Evolutionary conservation across 179 eudicot genomes (phyloP).

Genomic region (Patellifolia procumbens): DNA sequence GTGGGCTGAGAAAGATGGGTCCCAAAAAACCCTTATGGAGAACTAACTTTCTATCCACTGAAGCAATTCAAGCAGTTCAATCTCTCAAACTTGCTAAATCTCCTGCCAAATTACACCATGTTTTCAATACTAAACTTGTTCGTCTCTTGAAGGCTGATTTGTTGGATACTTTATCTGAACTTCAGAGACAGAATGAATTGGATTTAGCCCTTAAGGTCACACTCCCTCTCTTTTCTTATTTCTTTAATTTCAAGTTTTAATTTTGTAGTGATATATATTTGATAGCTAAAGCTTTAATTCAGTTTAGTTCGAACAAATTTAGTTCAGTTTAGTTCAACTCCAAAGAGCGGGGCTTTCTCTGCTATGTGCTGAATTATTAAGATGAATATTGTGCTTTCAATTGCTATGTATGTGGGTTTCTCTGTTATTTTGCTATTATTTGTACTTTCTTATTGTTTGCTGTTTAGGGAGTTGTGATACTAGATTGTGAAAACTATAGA

Average conservation of each 20-base stretch:
- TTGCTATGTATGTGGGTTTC: background rate
- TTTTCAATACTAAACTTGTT: conserved; percentile 38
- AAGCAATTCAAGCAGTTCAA: conserved; percentile 78
- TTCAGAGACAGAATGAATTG: conserved; percentile 66
- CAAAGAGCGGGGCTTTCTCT: too few species aligned
- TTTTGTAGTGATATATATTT: background rate
- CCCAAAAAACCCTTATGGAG: conserved; percentile 63
- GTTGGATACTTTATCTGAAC: conserved; percentile 57
- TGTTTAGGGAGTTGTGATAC: background rate
- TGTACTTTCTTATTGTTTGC: background rate
- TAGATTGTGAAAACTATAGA: too few species aligned
- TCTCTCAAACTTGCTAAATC: conserved; percentile 56
- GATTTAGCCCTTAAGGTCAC: conserved; percentile 57
- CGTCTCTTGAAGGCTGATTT: conserved; percentile 69
- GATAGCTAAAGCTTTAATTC: background rate
- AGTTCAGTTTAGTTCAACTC: too few species aligned
- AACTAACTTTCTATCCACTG: conserved; percentile 51
- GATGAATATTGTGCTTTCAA: too few species aligned
- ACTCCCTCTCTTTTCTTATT: background rate
- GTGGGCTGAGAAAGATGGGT: conserved; percentile 55
- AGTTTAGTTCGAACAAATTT: too few species aligned
- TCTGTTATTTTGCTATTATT: background rate
- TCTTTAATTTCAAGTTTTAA: background rate
- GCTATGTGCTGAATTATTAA: too few species aligned
- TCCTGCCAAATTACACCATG: conserved; percentile 43